These are phyloP conservation scores for Grigorovia jiainica DNA, from an alignment of 805 yeast genomes.

Conservation along the genomic window DNA sequence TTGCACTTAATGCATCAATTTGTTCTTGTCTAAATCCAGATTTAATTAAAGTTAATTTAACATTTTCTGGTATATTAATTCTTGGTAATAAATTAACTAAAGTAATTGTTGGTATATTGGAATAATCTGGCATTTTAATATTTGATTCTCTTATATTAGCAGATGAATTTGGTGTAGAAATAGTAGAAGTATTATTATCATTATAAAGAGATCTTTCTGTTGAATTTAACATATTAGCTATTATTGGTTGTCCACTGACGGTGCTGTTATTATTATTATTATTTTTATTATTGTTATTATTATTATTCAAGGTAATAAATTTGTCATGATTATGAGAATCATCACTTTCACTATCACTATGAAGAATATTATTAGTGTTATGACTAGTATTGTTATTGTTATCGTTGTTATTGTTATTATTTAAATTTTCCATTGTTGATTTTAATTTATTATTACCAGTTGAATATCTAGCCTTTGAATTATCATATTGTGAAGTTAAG, in stretches of 20 bases:
- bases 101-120: conserved; percentile 27
- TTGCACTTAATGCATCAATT: conserved; percentile 62
- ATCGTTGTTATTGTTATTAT: neutral
- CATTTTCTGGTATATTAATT: conserved; percentile 66
- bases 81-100: conserved; percentile 42
- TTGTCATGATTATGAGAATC: conserved; percentile 6
- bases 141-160: conserved; percentile 3
- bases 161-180: conserved; percentile 1
- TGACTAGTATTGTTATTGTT: neutral
- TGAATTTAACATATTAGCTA: neutral
- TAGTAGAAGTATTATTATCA: neutral
- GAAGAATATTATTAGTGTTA: neutral
- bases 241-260: too few species aligned
- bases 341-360: neutral
- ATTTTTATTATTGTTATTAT: neutral
- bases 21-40: conserved; percentile 64
- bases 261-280: neutral
- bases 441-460: conserved; percentile 8
- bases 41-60: conserved; percentile 48
- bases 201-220: too few species aligned
- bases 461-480: conserved; percentile 24
- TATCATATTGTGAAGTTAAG: conserved; percentile 26
- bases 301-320: conserved; percentile 11
- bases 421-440: neutral
- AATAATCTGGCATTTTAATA: conserved; percentile 24